Evolutionary conservation across 192 early-diverging fungal genomes (phyloP).

Genomic region (Gonapodya prolifera): DNA sequence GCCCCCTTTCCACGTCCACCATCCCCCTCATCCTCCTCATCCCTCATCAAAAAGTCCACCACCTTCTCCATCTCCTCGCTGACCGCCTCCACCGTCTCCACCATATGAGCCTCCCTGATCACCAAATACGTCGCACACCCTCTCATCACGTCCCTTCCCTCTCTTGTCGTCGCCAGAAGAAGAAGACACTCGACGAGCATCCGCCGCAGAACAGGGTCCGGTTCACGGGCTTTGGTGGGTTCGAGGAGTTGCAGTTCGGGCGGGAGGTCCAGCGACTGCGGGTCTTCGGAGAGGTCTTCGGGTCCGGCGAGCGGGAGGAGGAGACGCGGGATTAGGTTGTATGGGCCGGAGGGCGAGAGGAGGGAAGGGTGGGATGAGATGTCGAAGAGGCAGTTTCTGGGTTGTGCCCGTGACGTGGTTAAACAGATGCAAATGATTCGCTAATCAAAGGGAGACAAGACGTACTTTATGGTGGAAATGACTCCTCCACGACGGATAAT

Average conservation of each 20-base stretch:
- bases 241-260: conserved; percentile 82
- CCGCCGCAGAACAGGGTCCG: conserved; percentile 53
- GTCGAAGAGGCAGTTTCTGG: conserved; percentile 69
- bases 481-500: conserved; percentile 84
- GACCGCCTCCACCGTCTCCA: conserved; percentile 58
- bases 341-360: conserved; percentile 51
- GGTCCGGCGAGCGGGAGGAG: conserved; percentile 81
- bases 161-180: conserved; percentile 58
- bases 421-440: too few relatives aligned
- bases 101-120: conserved; percentile 67
- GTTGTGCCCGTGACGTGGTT: too few relatives aligned
- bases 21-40: conserved; percentile 27
- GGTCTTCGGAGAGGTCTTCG: conserved; percentile 61
- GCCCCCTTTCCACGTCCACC: too few relatives aligned
- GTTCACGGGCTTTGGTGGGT: conserved; percentile 71
- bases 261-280: conserved; percentile 86
- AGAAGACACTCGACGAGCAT: conserved; percentile 72
- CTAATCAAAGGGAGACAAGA: too few relatives aligned
- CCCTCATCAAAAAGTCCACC: conserved; percentile 77
- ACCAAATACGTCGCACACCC: conserved; percentile 73
- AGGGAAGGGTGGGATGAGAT: conserved; percentile 49
- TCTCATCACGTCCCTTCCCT: conserved; percentile 69
- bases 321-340: conserved; percentile 77
- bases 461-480: conserved; percentile 73
- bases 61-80: conserved; percentile 58